Conservation (phyloP, 257 asterid species). For the Petunia secreta region DNA sequence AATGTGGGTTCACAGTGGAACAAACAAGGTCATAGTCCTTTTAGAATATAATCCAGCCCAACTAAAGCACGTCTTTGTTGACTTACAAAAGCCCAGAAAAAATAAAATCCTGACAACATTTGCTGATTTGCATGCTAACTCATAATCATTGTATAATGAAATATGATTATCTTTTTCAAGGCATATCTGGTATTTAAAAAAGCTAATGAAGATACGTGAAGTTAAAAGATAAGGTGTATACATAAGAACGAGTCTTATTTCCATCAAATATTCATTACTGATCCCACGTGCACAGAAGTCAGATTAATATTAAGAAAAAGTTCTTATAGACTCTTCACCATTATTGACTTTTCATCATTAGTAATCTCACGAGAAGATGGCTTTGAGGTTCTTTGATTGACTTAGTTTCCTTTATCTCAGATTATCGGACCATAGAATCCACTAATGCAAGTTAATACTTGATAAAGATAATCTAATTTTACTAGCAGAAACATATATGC, state of each 20-base stretch:
- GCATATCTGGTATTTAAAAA: neutral
- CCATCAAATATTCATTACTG: too few relatives aligned
- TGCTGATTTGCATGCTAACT: neutral
- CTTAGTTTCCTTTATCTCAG: too few relatives aligned
- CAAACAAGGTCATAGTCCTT: constrained; percentile 8
- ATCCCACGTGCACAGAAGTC: too few relatives aligned
- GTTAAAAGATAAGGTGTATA: too few relatives aligned
- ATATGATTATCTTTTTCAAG: neutral
- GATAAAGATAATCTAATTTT: neutral
- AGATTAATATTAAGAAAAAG: too few relatives aligned
- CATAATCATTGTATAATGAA: neutral
- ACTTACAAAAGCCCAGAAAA: constrained; percentile 13
- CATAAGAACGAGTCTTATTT: too few relatives aligned
- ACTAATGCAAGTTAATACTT: neutral
- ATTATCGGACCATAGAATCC: too few relatives aligned
- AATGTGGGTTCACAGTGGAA: constrained; percentile 1
- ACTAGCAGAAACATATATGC: neutral
- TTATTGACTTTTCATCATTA: too few relatives aligned
- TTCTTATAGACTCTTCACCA: too few relatives aligned
- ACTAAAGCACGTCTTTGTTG: neutral
- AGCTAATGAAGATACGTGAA: neutral
- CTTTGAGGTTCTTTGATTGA: too few relatives aligned
- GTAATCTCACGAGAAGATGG: too few relatives aligned
- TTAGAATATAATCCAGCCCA: neutral
- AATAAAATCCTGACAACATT: neutral